Conservation (phyloP, 768 basidiomycete genomes). For the Amanita pallidorosea region DNA sequence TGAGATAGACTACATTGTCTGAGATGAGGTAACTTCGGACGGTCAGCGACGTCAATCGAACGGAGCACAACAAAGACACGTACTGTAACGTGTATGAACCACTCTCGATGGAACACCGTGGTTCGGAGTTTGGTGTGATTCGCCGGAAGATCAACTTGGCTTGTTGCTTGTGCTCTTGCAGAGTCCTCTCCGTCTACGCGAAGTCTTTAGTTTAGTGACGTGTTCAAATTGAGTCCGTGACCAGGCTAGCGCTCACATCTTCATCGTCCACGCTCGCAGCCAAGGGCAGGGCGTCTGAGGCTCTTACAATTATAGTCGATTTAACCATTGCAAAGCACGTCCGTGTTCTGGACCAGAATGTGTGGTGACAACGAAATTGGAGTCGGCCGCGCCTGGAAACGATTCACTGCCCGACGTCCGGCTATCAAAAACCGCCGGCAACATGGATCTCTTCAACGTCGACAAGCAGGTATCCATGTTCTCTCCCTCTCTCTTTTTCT, state of each 20-base stretch:
- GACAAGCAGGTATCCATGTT: slow-evolving; percentile 46
- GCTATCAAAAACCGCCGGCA: slow-evolving; percentile 7
- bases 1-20: slow-evolving; percentile 90
- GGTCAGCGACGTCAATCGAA: not conserved
- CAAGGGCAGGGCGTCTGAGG: slow-evolving; percentile 79
- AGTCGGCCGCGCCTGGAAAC: not conserved
- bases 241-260: slow-evolving; percentile 55
- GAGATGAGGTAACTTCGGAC: slow-evolving; percentile 79
- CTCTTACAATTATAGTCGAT: slow-evolving; percentile 79
- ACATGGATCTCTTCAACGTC: slow-evolving; percentile 49
- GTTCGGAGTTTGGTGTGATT: slow-evolving; percentile 89
- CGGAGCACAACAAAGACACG: slow-evolving; percentile 20
- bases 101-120: slow-evolving; percentile 93
- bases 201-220: slow-evolving; percentile 13
- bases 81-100: slow-evolving; percentile 95
- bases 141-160: slow-evolving; percentile 94
- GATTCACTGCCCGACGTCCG: not conserved
- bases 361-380: not conserved
- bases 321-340: slow-evolving; percentile 52
- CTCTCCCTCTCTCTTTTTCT: not conserved
- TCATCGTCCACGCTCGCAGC: slow-evolving; percentile 98
- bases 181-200: slow-evolving; percentile 78
- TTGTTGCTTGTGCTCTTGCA: slow-evolving; percentile 98
- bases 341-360: slow-evolving; percentile 4
- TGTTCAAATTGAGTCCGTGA: not conserved